phyloP scores from a whole-genome alignment of 176 grass and related monocot species.

The Areca catechu region DNA sequence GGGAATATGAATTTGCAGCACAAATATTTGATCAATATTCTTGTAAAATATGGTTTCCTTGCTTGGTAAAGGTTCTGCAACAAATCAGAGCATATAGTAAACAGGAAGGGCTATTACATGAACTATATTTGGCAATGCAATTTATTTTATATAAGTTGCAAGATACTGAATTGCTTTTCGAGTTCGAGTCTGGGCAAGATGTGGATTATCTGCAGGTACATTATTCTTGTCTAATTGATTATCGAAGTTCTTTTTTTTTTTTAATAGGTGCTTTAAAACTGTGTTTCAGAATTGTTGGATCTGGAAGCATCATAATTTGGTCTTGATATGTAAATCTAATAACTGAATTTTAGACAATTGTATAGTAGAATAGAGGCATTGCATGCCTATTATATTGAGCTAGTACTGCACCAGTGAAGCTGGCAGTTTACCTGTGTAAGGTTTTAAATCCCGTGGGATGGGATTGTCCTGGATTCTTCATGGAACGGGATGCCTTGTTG shows the following conservation, averaged over 20 bases:
- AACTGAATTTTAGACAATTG: too few relatives aligned
- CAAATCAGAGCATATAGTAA: conserved; percentile 37
- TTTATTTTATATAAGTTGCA: conserved; percentile 66
- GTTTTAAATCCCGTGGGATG: too few relatives aligned
- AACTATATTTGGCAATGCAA: conserved; percentile 44
- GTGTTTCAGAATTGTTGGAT: too few relatives aligned
- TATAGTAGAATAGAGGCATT: too few relatives aligned
- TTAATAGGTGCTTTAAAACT: too few relatives aligned
- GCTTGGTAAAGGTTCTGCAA: conserved; percentile 64
- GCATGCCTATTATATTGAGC: too few relatives aligned
- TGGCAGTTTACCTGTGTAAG: too few relatives aligned
- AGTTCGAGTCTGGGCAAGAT: conserved; percentile 51
- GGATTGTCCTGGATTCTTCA: too few relatives aligned
- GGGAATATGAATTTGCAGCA: conserved; percentile 69
- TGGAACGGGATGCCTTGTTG: too few relatives aligned
- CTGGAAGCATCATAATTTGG: too few relatives aligned
- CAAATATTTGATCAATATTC: conserved; percentile 55
- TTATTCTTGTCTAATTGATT: not conserved
- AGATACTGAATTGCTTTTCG: conserved; percentile 74
- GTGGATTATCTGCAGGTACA: conserved; percentile 62
- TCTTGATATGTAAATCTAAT: too few relatives aligned
- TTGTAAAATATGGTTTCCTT: conserved; percentile 86
- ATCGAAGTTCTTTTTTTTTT: not conserved
- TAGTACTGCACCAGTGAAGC: too few relatives aligned
- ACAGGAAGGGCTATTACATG: conserved; percentile 28